These are phyloP conservation scores for Trichomonascaceae sp. DNA, from an alignment of 1,139 yeast genomes.

Conservation along the genomic window DNA sequence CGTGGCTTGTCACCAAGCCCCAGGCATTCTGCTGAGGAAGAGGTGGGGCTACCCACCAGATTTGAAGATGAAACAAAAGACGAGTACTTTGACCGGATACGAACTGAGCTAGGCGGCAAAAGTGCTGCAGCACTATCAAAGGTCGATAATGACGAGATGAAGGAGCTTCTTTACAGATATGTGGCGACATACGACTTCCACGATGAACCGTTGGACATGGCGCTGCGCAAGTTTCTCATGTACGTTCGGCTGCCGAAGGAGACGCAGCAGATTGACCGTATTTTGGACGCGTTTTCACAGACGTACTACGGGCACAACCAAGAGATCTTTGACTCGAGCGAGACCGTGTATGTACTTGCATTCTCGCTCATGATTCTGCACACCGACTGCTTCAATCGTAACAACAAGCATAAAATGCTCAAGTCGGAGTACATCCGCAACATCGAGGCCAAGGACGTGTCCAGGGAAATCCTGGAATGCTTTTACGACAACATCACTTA, in stretches of 20 bases:
- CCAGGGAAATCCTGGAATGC: conserved; percentile 33
- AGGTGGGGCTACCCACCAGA: not conserved
- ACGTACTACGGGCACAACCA: conserved; percentile 34
- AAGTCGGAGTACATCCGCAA: conserved; percentile 45
- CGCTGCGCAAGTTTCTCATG: conserved; percentile 44
- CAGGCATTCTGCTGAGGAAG: not conserved
- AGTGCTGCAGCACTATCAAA: conserved; percentile 29
- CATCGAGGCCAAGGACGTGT: conserved; percentile 29
- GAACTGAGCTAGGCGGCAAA: conserved; percentile 24
- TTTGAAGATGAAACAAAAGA: not conserved
- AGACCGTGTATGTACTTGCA: conserved; percentile 41
- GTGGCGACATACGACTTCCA: conserved; percentile 32
- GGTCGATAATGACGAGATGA: conserved; percentile 26
- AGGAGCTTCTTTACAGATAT: conserved; percentile 28
- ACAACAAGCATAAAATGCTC: conserved; percentile 51
- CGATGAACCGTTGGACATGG: conserved; percentile 46
- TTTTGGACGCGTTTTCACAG: conserved; percentile 40
- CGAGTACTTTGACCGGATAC: not conserved
- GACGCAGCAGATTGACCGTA: conserved; percentile 58
- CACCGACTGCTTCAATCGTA: conserved; percentile 54
- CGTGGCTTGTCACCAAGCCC: not conserved
- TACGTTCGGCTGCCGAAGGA: conserved; percentile 48
- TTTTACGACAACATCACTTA: conserved; percentile 51
- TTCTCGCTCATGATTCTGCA: conserved; percentile 55
- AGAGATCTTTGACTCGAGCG: conserved; percentile 29